phyloP scores from a whole-genome alignment of 169 alveolate genomes.

The Plasmodium fragile region DNA sequence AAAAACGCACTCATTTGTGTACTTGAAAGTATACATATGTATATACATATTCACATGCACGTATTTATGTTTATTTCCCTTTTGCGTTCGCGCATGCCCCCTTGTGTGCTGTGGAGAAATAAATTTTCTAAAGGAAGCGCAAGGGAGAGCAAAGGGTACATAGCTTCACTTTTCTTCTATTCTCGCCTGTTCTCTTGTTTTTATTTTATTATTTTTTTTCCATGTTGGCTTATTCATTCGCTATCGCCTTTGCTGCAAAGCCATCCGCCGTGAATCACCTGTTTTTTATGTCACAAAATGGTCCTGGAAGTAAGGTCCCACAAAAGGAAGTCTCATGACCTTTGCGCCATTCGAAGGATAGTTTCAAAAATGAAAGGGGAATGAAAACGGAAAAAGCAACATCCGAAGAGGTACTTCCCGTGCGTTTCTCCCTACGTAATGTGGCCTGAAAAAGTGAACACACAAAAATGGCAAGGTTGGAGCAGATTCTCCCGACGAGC shows the following conservation, averaged over 20 bases:
- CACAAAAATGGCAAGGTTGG: neutral
- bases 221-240: neutral
- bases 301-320: neutral
- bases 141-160: conserved; percentile 72
- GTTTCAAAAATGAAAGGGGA: neutral
- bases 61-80: neutral
- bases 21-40: neutral
- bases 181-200: neutral
- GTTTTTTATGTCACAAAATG: neutral
- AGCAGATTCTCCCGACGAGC: neutral
- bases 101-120: neutral
- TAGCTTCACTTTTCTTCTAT: neutral
- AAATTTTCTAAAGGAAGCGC: neutral
- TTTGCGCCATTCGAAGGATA: neutral
- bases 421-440: neutral
- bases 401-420: neutral
- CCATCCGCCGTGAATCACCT: neutral
- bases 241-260: neutral
- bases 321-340: neutral
- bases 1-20: neutral
- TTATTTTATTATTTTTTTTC: neutral
- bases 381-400: neutral
- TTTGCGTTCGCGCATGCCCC: neutral
- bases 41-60: neutral
- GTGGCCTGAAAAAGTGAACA: neutral